phyloP scores from a whole-genome alignment of 208 protist species.

The Phytomonas francai region DNA sequence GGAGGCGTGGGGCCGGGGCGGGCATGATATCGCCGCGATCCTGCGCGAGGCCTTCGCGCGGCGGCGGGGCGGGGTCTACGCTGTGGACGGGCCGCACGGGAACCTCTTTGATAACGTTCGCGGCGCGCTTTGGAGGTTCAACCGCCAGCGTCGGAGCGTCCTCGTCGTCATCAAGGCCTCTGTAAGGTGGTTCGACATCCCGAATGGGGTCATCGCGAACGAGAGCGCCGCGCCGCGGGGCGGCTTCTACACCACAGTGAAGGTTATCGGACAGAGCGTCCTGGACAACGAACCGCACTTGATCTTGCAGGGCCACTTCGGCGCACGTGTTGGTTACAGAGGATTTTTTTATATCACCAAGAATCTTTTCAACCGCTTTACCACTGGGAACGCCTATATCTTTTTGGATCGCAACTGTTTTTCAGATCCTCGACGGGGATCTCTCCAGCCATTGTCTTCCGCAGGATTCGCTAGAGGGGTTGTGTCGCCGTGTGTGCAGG shows the following conservation, averaged over 20 bases:
- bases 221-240: slow-evolving; percentile 18
- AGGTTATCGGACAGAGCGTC: slow-evolving; percentile 59
- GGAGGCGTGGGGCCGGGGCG: slow-evolving; percentile 31
- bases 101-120: slow-evolving; percentile 77
- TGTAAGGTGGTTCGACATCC: slow-evolving; percentile 43
- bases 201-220: slow-evolving; percentile 44
- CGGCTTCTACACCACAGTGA: slow-evolving; percentile 66
- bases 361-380: slow-evolving; percentile 24
- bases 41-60: slow-evolving; percentile 53
- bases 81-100: slow-evolving; percentile 52
- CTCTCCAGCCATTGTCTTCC: too few species aligned
- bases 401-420: too few species aligned
- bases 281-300: slow-evolving; percentile 50
- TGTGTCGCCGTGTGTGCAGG: too few species aligned
- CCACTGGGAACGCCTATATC: too few species aligned
- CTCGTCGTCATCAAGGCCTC: slow-evolving; percentile 59
- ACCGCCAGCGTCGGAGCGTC: slow-evolving; percentile 41
- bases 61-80: slow-evolving; percentile 41
- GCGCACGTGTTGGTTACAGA: slow-evolving; percentile 24
- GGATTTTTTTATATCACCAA: slow-evolving; percentile 66
- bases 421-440: too few species aligned
- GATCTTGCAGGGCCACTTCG: slow-evolving; percentile 76
- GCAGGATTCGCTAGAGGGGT: too few species aligned
- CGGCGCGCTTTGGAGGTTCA: slow-evolving; percentile 66
- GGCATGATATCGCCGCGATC: slow-evolving; percentile 20